Percentiles rank a stretch among this genome's conserved stretches.
phyloP scores from a whole-genome alignment of 306 rosid genomes.

The Vicia villosa region DNA sequence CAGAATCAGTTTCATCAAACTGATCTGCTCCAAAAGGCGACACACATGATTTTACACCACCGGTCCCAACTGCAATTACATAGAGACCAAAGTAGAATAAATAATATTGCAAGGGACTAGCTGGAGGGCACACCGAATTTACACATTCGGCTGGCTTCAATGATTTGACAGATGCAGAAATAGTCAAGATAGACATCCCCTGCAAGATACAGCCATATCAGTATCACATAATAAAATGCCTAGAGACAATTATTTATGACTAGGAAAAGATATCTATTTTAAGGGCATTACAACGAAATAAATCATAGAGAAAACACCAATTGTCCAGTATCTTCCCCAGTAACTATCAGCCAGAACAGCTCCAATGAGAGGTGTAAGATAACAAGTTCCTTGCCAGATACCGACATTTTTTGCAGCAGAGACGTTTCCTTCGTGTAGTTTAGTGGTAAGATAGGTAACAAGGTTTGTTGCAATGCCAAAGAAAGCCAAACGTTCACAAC shows the following conservation, averaged over 20 bases:
- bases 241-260: not conserved
- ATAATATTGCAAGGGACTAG: conserved; percentile 65
- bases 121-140: conserved; percentile 71
- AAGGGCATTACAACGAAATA: conserved; percentile 62
- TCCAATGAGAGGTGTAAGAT: conserved; percentile 51
- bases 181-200: conserved; percentile 90
- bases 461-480: too few relatives aligned
- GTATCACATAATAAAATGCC: not conserved
- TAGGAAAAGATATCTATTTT: conserved; percentile 5
- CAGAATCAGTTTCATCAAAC: conserved; percentile 82
- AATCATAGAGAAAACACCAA: conserved; percentile 65
- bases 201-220: conserved; percentile 39
- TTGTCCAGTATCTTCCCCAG: conserved; percentile 97
- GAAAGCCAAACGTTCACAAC: conserved; percentile 33
- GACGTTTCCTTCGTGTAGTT: too few relatives aligned
- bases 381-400: conserved; percentile 74
- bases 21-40: conserved; percentile 88
- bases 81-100: conserved; percentile 86
- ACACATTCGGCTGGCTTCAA: conserved; percentile 67
- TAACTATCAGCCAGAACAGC: conserved; percentile 90
- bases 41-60: conserved; percentile 89
- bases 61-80: conserved; percentile 85
- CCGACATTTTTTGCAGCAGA: conserved; percentile 80
- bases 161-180: conserved; percentile 71
- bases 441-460: too few relatives aligned